Percentiles rank a stretch among this genome's conserved stretches.
These are phyloP conservation scores for Arachnopeziza araneosa DNA, from an alignment of 2,329 filamentous ascomycete genomes.

Conservation along the genomic window DNA sequence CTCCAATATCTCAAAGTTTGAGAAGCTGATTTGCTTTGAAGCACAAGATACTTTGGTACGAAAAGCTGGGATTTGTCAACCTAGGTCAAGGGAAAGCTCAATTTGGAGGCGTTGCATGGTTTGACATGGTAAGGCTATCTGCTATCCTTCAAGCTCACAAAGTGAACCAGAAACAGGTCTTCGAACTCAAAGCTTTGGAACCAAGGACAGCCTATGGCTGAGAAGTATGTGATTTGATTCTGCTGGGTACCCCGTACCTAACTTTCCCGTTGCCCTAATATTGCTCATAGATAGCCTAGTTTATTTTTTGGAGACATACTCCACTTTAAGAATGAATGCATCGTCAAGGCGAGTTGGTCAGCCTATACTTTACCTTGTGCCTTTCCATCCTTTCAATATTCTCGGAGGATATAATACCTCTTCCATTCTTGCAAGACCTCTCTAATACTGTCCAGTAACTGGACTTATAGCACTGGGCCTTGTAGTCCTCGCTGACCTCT, in stretches of 20 bases:
- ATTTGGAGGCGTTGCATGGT: conserved; percentile 77
- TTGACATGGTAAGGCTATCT: conserved; percentile 61
- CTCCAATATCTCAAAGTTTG: neutral
- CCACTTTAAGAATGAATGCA: neutral
- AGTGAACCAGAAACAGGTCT: conserved; percentile 15
- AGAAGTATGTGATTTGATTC: neutral
- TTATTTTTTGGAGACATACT: neutral
- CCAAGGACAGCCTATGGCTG: conserved; percentile 27
- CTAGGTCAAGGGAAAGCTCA: conserved; percentile 61
- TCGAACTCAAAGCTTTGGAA: conserved; percentile 25
- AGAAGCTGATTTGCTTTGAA: conserved; percentile 24
- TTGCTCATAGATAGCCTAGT: conserved; percentile 4
- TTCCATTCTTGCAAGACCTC: conserved; percentile 57
- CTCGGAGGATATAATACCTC: conserved; percentile 48
- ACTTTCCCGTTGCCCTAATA: neutral
- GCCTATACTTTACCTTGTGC: conserved; percentile 63
- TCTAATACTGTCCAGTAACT: conserved; percentile 81
- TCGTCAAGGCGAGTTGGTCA: conserved; percentile 39
- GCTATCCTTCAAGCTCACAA: neutral
- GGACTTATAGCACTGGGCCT: conserved; percentile 73
- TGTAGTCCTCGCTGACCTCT: conserved; percentile 75
- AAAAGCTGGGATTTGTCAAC: conserved; percentile 66
- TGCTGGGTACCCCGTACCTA: neutral
- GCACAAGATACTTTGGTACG: conserved; percentile 69
- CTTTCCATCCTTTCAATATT: conserved; percentile 65